Conservation (phyloP, 129 eudicot genomes). For the Flaveria ramosissima region DNA sequence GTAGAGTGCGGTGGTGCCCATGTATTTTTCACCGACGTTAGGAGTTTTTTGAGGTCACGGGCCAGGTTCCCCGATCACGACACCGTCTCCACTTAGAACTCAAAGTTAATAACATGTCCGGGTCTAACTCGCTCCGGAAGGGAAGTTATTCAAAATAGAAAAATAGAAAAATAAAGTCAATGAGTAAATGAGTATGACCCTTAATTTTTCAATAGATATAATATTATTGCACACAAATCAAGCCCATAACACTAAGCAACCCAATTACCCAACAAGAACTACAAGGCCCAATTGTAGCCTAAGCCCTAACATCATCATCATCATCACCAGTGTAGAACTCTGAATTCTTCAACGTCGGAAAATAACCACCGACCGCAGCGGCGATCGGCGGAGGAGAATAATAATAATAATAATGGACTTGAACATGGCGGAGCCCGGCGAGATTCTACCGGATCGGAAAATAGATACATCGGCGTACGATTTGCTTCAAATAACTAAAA, state of each 20-base stretch:
- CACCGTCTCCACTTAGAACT: too few relatives aligned
- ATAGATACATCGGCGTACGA: conserved; percentile 74
- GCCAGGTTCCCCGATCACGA: too few relatives aligned
- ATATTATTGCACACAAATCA: background rate
- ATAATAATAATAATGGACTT: conserved; percentile 42
- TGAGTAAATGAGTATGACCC: too few relatives aligned
- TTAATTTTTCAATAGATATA: background rate
- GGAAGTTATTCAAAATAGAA: too few relatives aligned
- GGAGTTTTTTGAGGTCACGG: too few relatives aligned
- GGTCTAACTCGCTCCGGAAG: too few relatives aligned
- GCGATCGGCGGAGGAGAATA: background rate
- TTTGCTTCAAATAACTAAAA: conserved; percentile 54
- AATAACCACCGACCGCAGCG: background rate
- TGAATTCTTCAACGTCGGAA: background rate
- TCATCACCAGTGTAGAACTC: background rate
- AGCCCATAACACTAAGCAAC: background rate
- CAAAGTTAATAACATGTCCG: too few relatives aligned
- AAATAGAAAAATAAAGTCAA: too few relatives aligned
- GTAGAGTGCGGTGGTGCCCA: too few relatives aligned
- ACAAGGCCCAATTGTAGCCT: background rate
- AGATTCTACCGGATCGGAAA: conserved; percentile 71
- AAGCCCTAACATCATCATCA: too few relatives aligned
- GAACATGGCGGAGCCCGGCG: conserved; percentile 86
- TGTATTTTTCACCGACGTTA: too few relatives aligned
- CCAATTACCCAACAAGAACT: conserved; percentile 9